A percentile compares a stretch with the other conserved stretches of the same genome.
Conservation (phyloP, 805 yeast species). For the Lipomyces orientalis region DNA sequence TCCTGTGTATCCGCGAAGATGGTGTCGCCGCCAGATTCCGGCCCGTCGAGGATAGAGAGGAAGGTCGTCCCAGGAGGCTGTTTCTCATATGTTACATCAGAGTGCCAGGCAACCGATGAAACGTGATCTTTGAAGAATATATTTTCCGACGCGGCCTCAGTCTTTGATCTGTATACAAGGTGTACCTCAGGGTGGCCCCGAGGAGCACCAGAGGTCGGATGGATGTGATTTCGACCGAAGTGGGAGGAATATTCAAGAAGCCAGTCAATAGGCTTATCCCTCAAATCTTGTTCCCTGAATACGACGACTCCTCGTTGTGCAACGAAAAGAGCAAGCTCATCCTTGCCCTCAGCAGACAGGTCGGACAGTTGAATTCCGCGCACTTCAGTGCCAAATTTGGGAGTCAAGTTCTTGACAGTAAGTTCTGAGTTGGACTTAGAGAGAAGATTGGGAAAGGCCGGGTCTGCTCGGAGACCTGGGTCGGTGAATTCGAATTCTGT, state of each 20-base stretch:
- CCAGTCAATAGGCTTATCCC: slow-evolving; percentile 45
- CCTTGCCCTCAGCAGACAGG: slow-evolving; percentile 57
- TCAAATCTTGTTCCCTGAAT: slow-evolving; percentile 69
- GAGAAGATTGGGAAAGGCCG: slow-evolving; percentile 56
- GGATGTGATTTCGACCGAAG: slow-evolving; percentile 73
- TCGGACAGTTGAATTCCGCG: slow-evolving; percentile 63
- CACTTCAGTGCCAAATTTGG: slow-evolving; percentile 72
- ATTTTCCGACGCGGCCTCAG: slow-evolving; percentile 32
- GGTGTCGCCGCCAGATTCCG: slow-evolving; percentile 60
- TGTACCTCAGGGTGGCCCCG: slow-evolving; percentile 63
- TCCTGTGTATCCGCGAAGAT: slow-evolving; percentile 60
- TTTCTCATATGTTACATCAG: slow-evolving; percentile 75
- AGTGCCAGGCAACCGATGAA: slow-evolving; percentile 59
- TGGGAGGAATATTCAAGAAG: slow-evolving; percentile 58
- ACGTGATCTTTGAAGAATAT: slow-evolving; percentile 34
- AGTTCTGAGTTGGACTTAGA: slow-evolving; percentile 41
- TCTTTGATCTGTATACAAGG: slow-evolving; percentile 64
- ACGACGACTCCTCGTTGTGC: slow-evolving; percentile 74
- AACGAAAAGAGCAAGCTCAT: slow-evolving; percentile 67
- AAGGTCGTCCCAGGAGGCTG: slow-evolving; percentile 77
- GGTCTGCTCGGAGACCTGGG: slow-evolving; percentile 68
- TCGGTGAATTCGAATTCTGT: slow-evolving; percentile 62
- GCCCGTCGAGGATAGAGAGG: slow-evolving; percentile 64
- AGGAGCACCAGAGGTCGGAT: slow-evolving; percentile 77
- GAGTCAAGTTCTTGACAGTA: slow-evolving; percentile 56